Evolutionary conservation across 352 stramenopile genomes (phyloP), one percentile per base, ranked within the genome.

Genomic region (Blastocystis sp.): DNA sequence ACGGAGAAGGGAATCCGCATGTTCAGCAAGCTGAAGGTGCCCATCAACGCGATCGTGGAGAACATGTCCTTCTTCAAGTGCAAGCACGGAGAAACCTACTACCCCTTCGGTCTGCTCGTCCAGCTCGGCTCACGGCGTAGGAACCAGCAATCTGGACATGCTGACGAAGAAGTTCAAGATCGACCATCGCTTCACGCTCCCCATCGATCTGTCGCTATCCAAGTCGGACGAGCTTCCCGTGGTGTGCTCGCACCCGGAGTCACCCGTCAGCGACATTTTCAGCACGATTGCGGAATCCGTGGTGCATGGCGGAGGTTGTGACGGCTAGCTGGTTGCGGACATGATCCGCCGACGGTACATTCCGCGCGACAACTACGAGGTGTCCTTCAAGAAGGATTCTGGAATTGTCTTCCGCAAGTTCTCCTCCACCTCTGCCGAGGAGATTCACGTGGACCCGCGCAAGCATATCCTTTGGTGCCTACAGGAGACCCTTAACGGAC

Each of bases 61-160:
- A 99, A 99, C 91, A 99, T 99, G 96, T 94, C 95, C 24, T 98
- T 98, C 87, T 92, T 95, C 91, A 92, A 93, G 40, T 90, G 89
- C 66, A 64, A 90, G 19, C 89, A 92, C 62, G 90, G 90, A 2
- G 82, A 91, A 24, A 11, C 42, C 14, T 92, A 92, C 78, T 81
- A 82, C 48, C 90, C 90, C 6, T 92, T 92, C 88, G 90, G 84
- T 74, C 10, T 52, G 28, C 19, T 80, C 7, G 7, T 4, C 4
- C n/a, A 28, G 34, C 7, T 2, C 9, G 34, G 10, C 21, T 42
- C 6, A 74, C 34, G 7, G 48, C 14, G 21, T 45, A 74, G 74
- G 89, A 43, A 77, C 40, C 4, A 69, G 76, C 38, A 81, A 87
- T 70, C 54, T 48, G 40, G 65, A 90, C 19, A 45, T 63, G 43